These are phyloP conservation scores for Fusarium tanahbumbuense DNA, from an alignment of 2,329 filamentous ascomycete genomes.

Conservation along the genomic window DNA sequence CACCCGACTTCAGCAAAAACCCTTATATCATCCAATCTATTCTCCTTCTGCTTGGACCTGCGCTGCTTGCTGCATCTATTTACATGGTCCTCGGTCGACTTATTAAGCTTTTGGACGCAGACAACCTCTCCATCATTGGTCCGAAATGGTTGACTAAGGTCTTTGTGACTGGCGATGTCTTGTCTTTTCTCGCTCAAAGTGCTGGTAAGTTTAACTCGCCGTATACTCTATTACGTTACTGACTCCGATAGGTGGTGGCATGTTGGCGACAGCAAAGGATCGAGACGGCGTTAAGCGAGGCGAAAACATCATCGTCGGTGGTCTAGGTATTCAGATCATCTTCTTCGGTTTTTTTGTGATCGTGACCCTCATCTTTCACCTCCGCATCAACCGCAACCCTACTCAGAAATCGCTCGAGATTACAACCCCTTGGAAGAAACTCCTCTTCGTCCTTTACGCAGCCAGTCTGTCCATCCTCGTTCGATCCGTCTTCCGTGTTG, in stretches of 20 bases:
- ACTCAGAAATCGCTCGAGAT: constrained; percentile 34
- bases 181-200: constrained; percentile 56
- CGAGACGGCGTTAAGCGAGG: constrained; percentile 50
- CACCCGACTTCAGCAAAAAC: constrained; percentile 51
- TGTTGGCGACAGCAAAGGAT: constrained; percentile 43
- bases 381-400: constrained; percentile 40
- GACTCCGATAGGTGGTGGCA: constrained; percentile 38
- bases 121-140: constrained; percentile 55
- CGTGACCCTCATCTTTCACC: constrained; percentile 60
- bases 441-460: constrained; percentile 44
- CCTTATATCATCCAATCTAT: constrained; percentile 57
- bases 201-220: constrained; percentile 33
- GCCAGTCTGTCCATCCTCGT: constrained; percentile 54
- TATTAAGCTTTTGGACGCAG: constrained; percentile 54
- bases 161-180: constrained; percentile 62
- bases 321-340: constrained; percentile 65
- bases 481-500: constrained; percentile 55
- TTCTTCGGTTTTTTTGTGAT: constrained; percentile 66
- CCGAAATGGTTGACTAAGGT: constrained; percentile 61
- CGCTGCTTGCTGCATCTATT: constrained; percentile 58
- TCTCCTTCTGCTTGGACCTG: constrained; percentile 54
- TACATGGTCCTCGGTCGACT: constrained; percentile 61
- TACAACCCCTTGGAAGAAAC: constrained; percentile 49
- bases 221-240: background rate
- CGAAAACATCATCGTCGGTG: constrained; percentile 62